These are phyloP conservation scores for Saccharomyces pastorianus DNA, from an alignment of 1,139 yeast species.

Conservation along the genomic window DNA sequence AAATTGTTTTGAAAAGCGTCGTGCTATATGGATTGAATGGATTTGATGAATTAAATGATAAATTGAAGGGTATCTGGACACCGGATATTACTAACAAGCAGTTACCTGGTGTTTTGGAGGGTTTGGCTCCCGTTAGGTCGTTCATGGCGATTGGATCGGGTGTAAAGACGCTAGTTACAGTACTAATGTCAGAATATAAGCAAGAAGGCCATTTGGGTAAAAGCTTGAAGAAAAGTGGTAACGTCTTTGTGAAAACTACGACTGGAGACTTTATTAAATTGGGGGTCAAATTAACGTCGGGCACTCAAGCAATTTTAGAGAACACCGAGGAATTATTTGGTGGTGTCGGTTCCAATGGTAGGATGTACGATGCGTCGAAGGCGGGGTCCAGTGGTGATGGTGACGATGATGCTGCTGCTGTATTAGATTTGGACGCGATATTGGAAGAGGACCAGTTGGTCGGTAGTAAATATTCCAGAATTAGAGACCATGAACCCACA, in stretches of 20 bases:
- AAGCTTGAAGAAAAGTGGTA: constrained; percentile 70
- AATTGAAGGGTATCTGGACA: constrained; percentile 68
- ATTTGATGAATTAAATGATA: constrained; percentile 46
- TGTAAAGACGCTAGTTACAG: constrained; percentile 59
- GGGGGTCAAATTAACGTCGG: constrained; percentile 82
- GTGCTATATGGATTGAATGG: constrained; percentile 73
- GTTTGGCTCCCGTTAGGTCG: constrained; percentile 75
- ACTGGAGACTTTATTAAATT: constrained; percentile 72
- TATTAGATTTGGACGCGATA: constrained; percentile 17
- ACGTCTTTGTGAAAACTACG: constrained; percentile 69
- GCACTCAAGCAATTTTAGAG: constrained; percentile 77
- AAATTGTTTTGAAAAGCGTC: constrained; percentile 52
- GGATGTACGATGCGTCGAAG: constrained; percentile 6
- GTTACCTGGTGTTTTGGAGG: constrained; percentile 72
- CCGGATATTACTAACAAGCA: constrained; percentile 80
- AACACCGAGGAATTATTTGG: constrained; percentile 52
- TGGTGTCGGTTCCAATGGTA: constrained; percentile 23
- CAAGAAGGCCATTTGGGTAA: constrained; percentile 64
- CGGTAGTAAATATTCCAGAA: constrained; percentile 25
- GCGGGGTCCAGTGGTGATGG: background rate
- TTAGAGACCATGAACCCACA: constrained; percentile 22
- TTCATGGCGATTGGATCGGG: constrained; percentile 74
- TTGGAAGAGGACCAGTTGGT: constrained; percentile 27
- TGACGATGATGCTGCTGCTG: constrained; percentile 9
- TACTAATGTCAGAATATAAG: constrained; percentile 67